A percentile compares a stretch with the other conserved stretches of the same genome.
These are phyloP conservation scores for Cercospora zeina DNA, from an alignment of 2,329 filamentous ascomycete species.

Conservation along the genomic window DNA sequence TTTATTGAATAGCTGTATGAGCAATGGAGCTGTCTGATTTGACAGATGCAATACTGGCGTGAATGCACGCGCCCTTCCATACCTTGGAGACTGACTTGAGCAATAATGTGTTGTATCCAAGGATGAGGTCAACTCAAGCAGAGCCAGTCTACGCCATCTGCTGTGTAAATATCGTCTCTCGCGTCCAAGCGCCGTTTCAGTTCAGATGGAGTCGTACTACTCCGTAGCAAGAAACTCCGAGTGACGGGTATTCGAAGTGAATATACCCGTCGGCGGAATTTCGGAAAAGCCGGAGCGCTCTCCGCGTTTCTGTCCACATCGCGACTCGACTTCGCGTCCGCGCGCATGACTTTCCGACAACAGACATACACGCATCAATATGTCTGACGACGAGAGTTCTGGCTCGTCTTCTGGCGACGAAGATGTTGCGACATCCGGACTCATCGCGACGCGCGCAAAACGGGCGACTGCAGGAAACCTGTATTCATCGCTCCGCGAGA, in stretches of 20 bases:
- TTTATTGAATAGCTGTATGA: too few relatives aligned
- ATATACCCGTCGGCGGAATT: not conserved
- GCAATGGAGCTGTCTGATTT: too few relatives aligned
- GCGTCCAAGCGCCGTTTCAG: too few relatives aligned
- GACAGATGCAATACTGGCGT: too few relatives aligned
- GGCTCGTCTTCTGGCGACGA: conserved; percentile 30
- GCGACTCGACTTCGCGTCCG: conserved; percentile 5
- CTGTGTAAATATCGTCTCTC: too few relatives aligned
- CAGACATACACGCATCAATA: not conserved
- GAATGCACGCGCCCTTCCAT: too few relatives aligned
- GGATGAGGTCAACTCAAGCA: too few relatives aligned
- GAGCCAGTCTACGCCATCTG: too few relatives aligned
- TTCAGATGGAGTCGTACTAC: too few relatives aligned
- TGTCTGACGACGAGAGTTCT: conserved; percentile 33
- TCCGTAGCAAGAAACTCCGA: too few relatives aligned
- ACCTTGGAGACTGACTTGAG: too few relatives aligned
- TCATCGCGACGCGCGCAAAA: conserved; percentile 71
- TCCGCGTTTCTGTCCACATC: conserved; percentile 3
- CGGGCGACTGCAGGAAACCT: conserved; percentile 82
- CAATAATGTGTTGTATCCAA: too few relatives aligned
- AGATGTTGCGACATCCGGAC: conserved; percentile 46
- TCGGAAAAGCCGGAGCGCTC: not conserved
- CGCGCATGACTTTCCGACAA: not conserved
- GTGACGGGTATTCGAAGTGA: not conserved
- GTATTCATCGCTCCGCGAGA: conserved; percentile 73